A percentile compares a stretch with the other conserved stretches of the same genome.
phyloP scores from a whole-genome alignment of 2,329 filamentous ascomycete species.

The Alternaria dauci region DNA sequence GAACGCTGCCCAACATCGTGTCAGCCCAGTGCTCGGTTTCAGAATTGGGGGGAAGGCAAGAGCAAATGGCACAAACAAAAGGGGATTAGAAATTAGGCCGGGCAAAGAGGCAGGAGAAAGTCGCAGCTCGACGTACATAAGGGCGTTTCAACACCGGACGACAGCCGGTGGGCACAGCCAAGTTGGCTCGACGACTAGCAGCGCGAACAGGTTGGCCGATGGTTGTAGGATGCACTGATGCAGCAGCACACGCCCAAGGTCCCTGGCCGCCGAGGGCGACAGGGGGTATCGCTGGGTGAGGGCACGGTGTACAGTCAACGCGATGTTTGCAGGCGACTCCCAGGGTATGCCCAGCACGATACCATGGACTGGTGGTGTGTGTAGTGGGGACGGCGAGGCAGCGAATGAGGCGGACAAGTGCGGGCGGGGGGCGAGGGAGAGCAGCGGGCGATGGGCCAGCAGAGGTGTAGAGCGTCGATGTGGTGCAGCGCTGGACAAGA shows the following conservation, averaged over 20 bases:
- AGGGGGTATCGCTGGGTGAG: constrained; percentile 8
- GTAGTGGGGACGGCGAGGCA: constrained; percentile 16
- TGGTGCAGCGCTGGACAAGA: constrained; percentile 3
- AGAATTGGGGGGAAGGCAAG: constrained; percentile 5
- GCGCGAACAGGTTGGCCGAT: constrained; percentile 30
- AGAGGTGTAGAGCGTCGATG: not conserved
- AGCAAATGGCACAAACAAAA: constrained; percentile 22
- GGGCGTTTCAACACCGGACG: constrained; percentile 22
- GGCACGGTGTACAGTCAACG: constrained; percentile 19
- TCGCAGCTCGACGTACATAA: constrained; percentile 47
- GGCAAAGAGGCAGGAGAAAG: constrained; percentile 36
- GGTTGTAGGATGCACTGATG: constrained; percentile 1
- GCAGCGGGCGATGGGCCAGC: constrained; percentile 3
- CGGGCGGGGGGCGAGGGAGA: constrained; percentile 19
- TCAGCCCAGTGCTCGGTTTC: constrained; percentile 32
- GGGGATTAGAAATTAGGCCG: constrained; percentile 30
- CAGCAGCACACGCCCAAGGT: constrained; percentile 26
- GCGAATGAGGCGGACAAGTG: constrained; percentile 22
- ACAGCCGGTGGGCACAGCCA: constrained; percentile 11
- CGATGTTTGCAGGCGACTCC: constrained; percentile 22
- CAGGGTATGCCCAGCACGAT: constrained; percentile 23
- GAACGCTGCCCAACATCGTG: constrained; percentile 47
- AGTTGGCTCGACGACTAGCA: constrained; percentile 17
- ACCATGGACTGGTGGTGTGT: not conserved
- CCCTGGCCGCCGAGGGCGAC: constrained; percentile 24